Base-by-base conservation (phyloP, 2,329 filamentous ascomycete genomes). In the Macrophomina pseudophaseolina region DNA sequence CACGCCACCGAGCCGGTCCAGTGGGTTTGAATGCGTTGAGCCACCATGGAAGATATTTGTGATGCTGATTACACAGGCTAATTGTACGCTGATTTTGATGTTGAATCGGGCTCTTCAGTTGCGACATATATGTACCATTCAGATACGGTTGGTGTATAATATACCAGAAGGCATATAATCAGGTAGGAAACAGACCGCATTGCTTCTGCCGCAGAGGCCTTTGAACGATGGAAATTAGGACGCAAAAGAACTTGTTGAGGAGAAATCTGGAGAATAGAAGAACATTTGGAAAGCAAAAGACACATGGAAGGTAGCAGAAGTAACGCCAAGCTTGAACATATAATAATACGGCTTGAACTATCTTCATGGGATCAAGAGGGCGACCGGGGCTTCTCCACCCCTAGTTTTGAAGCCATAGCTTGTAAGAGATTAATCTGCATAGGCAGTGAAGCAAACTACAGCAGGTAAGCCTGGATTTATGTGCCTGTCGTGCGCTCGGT, bases 161-260 rank as follows among this genome's bases (percentile, higher is more conserved):
- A 16, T 51, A 18, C 53, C 53, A 59, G 33, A 48, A 65, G 64
- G 32, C 64, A 65, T 7, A 58, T 18, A 18, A 52, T 51, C 53
- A 59, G n/a, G 12, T 46, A 44, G 18, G 51, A 59, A 40, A 52
- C 33, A 38, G 28, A 48, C 51, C 38, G 8, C 53, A 58, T 18
- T 30, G 53, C 6, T 18, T 30, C 53, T 14, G 35, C 28, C 3
- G 4, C 12, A 42, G 28, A 44, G 12, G 12, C 16, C 18, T 23
- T 23, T 23, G 23, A 23, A 23, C 23, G 23, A 23, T 23, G 23
- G 23, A 23, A 23, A 23, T 23, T 23, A 23, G 23, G 23, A 2
- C 23, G 23, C 23, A 23, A 23, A 23, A 23, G 23, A 23, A 23
- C 23, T 23, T 23, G 2, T 23, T 3, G 23, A 23, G 23, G 23